Evolutionary conservation across 31 red algal species (phyloP).

Genomic region (Odonthalia washingtoniensis): DNA sequence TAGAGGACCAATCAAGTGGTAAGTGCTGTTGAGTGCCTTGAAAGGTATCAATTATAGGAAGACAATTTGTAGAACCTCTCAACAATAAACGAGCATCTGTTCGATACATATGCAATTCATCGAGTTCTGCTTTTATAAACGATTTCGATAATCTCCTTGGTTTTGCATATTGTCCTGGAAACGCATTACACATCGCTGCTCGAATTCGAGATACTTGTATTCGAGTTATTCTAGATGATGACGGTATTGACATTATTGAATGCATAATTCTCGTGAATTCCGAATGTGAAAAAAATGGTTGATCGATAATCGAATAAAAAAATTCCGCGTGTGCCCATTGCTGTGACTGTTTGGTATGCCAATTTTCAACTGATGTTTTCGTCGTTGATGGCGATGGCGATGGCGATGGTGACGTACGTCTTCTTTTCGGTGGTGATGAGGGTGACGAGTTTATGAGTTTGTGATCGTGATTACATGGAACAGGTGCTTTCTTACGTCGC

Average conservation of each 20-base stretch:
- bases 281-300: constrained; percentile 63
- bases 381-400: no score
- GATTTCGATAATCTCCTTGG: constrained; percentile 61
- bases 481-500: no score
- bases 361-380: background rate
- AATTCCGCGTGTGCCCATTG: constrained; percentile 53
- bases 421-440: background rate
- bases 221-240: constrained; percentile 29
- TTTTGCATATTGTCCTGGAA: constrained; percentile 61
- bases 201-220: constrained; percentile 56
- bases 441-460: no score
- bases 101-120: constrained; percentile 55
- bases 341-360: background rate
- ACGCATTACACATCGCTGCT: constrained; percentile 70
- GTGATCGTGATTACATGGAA: no score
- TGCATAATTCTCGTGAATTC: constrained; percentile 61
- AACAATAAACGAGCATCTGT: constrained; percentile 65
- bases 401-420: background rate
- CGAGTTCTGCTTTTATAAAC: constrained; percentile 58
- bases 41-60: constrained; percentile 37
- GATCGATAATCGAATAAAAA: constrained; percentile 57
- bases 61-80: constrained; percentile 16
- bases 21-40: constrained; percentile 43
- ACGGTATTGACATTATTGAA: constrained; percentile 33
- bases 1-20: constrained; percentile 59